Percentiles rank a stretch among this genome's conserved stretches.
Conservation (phyloP, 352 stramenopile genomes). For the Globisporangium recalcitrans region DNA sequence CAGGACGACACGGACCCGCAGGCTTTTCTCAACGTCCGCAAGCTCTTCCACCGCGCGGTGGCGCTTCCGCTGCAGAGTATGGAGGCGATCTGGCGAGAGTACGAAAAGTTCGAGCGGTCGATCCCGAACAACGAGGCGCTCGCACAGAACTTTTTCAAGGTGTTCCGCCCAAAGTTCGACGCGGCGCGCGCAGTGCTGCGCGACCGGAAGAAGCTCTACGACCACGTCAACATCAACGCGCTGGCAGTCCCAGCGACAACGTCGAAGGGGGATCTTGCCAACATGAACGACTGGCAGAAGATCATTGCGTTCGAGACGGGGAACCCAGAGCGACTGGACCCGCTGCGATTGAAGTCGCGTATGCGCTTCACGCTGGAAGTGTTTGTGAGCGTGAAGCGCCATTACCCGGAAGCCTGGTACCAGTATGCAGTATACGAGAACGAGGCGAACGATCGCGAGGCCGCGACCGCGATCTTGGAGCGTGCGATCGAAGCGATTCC, state of each 20-base stretch:
- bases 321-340: slow-evolving; percentile 80
- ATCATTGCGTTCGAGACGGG: slow-evolving; percentile 69
- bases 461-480: slow-evolving; percentile 60
- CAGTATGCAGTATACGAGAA: slow-evolving; percentile 83
- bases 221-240: slow-evolving; percentile 66
- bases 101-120: slow-evolving; percentile 83
- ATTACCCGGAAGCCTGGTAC: slow-evolving; percentile 82
- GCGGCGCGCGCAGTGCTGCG: slow-evolving; percentile 66
- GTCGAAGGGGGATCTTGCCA: slow-evolving; percentile 27
- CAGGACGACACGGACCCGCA: slow-evolving; percentile 71
- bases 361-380: slow-evolving; percentile 83
- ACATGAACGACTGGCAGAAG: slow-evolving; percentile 78
- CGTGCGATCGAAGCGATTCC: slow-evolving; percentile 72
- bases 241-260: slow-evolving; percentile 46
- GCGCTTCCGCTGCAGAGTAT: slow-evolving; percentile 71
- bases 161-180: slow-evolving; percentile 83
- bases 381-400: slow-evolving; percentile 70
- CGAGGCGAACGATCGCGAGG: slow-evolving; percentile 66
- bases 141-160: slow-evolving; percentile 86
- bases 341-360: slow-evolving; percentile 67
- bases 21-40: slow-evolving; percentile 72
- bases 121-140: slow-evolving; percentile 88
- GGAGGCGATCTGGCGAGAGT: slow-evolving; percentile 83
- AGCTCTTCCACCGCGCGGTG: slow-evolving; percentile 81
- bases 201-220: slow-evolving; percentile 83